Percentiles rank a stretch among this genome's conserved stretches.
Evolutionary conservation across 208 protist species (phyloP).

Genomic region (Crithidia brevicula): DNA sequence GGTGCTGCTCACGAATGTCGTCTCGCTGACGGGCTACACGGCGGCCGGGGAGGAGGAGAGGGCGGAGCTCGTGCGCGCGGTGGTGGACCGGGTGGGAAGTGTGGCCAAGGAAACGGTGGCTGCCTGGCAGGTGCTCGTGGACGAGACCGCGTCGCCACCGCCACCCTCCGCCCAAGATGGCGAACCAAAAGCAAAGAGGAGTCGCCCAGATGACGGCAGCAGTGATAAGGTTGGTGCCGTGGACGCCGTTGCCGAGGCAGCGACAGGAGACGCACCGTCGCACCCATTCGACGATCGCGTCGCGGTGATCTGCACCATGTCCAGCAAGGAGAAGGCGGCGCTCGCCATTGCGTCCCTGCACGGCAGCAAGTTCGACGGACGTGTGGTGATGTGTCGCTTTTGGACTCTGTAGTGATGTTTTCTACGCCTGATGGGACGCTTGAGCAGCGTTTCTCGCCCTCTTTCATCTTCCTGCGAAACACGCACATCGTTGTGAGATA

Average conservation of each 20-base stretch:
- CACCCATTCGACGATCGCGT: slow-evolving; percentile 81
- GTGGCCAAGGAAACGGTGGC: slow-evolving; percentile 43
- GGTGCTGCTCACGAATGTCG: slow-evolving; percentile 74
- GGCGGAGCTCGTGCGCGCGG: slow-evolving; percentile 30
- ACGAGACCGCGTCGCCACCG: slow-evolving; percentile 26
- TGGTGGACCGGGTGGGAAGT: slow-evolving; percentile 47
- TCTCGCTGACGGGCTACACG: slow-evolving; percentile 30
- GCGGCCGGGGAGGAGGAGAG: slow-evolving; percentile 18
- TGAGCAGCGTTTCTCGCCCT: too few relatives aligned
- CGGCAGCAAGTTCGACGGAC: slow-evolving; percentile 60
- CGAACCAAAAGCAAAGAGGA: slow-evolving; percentile 15
- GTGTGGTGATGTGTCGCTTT: slow-evolving; percentile 69
- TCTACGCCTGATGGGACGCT: too few relatives aligned
- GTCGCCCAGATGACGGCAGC: not conserved
- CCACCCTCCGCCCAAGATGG: not conserved
- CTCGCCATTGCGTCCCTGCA: slow-evolving; percentile 64
- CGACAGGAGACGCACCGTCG: too few relatives aligned
- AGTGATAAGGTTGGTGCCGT: slow-evolving; percentile 1
- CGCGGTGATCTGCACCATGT: slow-evolving; percentile 59
- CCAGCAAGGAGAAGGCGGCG: slow-evolving; percentile 52
- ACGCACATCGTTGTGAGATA: too few relatives aligned
- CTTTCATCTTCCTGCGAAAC: too few relatives aligned
- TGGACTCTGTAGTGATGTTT: slow-evolving; percentile 13
- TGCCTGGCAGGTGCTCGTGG: slow-evolving; percentile 44
- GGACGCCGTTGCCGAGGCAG: not conserved